Evolutionary conservation across 179 eudicot genomes (phyloP).

Genomic region (Silene coronaria): DNA sequence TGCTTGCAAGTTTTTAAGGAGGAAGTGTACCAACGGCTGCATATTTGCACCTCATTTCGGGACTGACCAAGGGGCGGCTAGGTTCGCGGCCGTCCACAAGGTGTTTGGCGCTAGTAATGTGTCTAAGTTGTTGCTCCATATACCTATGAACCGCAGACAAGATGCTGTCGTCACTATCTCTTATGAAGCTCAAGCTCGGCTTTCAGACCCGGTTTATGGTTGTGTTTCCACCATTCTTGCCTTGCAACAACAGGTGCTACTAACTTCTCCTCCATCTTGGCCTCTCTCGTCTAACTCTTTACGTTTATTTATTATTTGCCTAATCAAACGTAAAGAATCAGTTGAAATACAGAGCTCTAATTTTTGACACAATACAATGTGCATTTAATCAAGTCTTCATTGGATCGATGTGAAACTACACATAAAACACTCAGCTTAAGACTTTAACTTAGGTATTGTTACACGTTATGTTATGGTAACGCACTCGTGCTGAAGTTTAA

Average conservation of each 20-base stretch:
- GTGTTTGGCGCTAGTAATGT: slow-evolving; percentile 93
- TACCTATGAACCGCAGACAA: slow-evolving; percentile 54
- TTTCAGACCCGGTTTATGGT: slow-evolving; percentile 90
- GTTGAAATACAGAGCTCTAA: no score
- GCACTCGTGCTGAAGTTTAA: no score
- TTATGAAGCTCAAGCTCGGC: slow-evolving; percentile 86
- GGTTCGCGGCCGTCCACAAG: slow-evolving; percentile 88
- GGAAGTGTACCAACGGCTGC: slow-evolving; percentile 75
- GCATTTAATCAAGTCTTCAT: no score
- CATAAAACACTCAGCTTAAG: neutral
- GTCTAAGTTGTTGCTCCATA: slow-evolving; percentile 69
- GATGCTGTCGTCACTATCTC: slow-evolving; percentile 75
- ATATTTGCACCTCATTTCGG: slow-evolving; percentile 82
- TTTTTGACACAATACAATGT: no score
- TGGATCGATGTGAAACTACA: no score
- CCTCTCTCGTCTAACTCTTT: no score
- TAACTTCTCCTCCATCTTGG: neutral
- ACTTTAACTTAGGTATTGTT: no score
- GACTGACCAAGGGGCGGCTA: slow-evolving; percentile 75
- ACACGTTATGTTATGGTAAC: no score
- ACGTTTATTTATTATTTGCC: no score
- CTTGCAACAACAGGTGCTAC: slow-evolving; percentile 66
- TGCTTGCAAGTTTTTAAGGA: slow-evolving; percentile 85
- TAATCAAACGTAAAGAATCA: no score
- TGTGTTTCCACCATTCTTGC: slow-evolving; percentile 79